Evolutionary conservation across 257 asterid genomes (phyloP).

Genomic region (Nicotiana undulata): DNA sequence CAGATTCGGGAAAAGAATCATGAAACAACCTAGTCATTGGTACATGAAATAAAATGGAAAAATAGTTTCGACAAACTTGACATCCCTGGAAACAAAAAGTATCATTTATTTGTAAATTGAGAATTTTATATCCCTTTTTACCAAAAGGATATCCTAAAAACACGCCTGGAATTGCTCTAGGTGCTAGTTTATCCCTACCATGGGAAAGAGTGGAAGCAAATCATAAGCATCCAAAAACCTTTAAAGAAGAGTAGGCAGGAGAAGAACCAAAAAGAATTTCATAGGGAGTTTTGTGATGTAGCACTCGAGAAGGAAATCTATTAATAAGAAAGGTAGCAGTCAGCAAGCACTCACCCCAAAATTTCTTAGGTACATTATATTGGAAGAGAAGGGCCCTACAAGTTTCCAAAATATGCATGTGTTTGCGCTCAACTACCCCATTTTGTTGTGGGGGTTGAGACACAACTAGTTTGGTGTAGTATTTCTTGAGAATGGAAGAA

Average conservation of each 20-base stretch:
- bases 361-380: background rate
- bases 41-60: background rate
- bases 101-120: background rate
- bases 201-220: background rate
- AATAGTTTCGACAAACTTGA: background rate
- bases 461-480: background rate
- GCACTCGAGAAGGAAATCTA: background rate
- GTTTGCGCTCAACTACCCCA: too few species aligned
- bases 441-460: background rate
- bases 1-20: too few species aligned
- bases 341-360: background rate
- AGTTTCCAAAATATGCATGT: background rate
- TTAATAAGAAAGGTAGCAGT: background rate
- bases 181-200: background rate
- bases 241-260: background rate
- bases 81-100: background rate
- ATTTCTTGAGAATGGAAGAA: background rate
- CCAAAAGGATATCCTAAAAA: background rate
- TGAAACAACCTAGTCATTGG: too few species aligned
- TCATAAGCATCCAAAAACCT: background rate
- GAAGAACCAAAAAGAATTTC: background rate
- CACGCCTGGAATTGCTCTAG: background rate
- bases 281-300: background rate
- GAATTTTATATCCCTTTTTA: background rate
- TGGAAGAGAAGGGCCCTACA: background rate